Evolutionary conservation across 2,329 filamentous ascomycete species (phyloP), one percentile per base, ranked within the genome.

Genomic region (Paraphoma sp.): DNA sequence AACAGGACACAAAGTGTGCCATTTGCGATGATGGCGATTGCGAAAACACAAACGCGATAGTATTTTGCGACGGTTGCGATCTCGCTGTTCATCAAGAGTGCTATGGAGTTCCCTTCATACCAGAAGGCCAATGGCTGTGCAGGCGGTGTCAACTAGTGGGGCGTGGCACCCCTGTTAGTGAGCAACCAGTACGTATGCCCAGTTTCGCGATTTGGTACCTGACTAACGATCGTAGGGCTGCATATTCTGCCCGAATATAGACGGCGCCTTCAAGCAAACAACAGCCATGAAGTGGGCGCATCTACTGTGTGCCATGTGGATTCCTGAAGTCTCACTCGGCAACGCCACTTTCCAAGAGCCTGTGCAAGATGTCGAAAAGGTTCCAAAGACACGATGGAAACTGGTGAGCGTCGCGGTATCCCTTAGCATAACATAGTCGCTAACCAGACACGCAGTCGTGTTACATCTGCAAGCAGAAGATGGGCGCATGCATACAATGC

Each of bases 11-110:
- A 67, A 98, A 97, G 77, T 99, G 95, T 74, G 93, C 92, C 18
- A 96, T 99, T 55, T 99, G 95, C 74, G 95, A 99, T 73, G 95
- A 99, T 71, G 95, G 95, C n/a, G 95, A 99, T 73, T 99, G 95
- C 72, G 95, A 99, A 79, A 99, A 99, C 76, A 96, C 95, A 18
- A 99, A 99, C 72, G 95, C 95, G 1, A 99, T 99, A 70, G 95
- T 99, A 18, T 99, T 99, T 73, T 99, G 95, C 75, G 95, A 99
- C 74, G 95, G 95, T 3, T 99, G 95, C 78, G 96, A 99, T 77
- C 82, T 99, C 49, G 95, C 95, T 3, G 95, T 99, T 9, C 95
- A 99, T 77, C 95, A 99, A 76, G 95, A 99, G 80, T 99, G 95
- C 78, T 99, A 99, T 73, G 95, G 95, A 53, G 95, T 99, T 45